Percentiles rank a stretch among this genome's conserved stretches.
Evolutionary conservation across 2,329 filamentous ascomycete species (phyloP).

Genomic region (Leptosphaerulina australis): DNA sequence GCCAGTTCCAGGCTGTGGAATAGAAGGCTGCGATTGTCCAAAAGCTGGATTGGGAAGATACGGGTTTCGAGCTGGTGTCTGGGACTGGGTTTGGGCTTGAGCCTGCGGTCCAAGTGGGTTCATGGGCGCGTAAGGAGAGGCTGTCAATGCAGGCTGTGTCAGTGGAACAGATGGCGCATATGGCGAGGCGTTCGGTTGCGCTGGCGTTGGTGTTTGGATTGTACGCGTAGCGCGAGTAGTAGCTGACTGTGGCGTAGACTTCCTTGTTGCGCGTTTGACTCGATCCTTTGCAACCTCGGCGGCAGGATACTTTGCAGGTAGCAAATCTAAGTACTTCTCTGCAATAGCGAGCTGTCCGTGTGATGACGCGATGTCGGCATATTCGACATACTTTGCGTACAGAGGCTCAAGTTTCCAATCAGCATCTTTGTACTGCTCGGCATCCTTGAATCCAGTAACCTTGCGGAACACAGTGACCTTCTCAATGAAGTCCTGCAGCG

Average conservation of each 20-base stretch:
- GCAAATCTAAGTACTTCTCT: conserved; percentile 86
- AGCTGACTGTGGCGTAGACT: conserved; percentile 53
- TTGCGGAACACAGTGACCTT: conserved; percentile 97
- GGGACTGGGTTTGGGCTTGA: conserved; percentile 31
- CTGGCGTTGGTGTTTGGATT: conserved; percentile 42
- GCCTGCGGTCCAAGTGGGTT: conserved; percentile 40
- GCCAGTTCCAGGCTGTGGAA: conserved; percentile 44
- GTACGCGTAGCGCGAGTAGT: conserved; percentile 43
- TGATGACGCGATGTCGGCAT: conserved; percentile 90
- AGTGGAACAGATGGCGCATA: conserved; percentile 42
- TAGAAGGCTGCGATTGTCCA: conserved; percentile 45
- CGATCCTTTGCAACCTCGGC: conserved; percentile 86
- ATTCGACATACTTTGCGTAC: conserved; percentile 96
- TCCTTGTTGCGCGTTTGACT: conserved; percentile 82
- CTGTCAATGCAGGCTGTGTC: conserved; percentile 28
- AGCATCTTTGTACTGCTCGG: conserved; percentile 70
- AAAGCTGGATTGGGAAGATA: conserved; percentile 44
- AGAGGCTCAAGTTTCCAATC: conserved; percentile 89
- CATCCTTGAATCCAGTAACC: conserved; percentile 88
- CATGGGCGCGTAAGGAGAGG: conserved; percentile 31
- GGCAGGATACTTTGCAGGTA: conserved; percentile 81
- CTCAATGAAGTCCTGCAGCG: conserved; percentile 92
- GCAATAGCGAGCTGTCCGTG: conserved; percentile 87
- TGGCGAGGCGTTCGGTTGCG: conserved; percentile 42
- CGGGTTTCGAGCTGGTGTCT: conserved; percentile 46